These are phyloP conservation scores for Paraconiothyrium brasiliense DNA, from an alignment of 2,329 filamentous ascomycete genomes.

Conservation along the genomic window DNA sequence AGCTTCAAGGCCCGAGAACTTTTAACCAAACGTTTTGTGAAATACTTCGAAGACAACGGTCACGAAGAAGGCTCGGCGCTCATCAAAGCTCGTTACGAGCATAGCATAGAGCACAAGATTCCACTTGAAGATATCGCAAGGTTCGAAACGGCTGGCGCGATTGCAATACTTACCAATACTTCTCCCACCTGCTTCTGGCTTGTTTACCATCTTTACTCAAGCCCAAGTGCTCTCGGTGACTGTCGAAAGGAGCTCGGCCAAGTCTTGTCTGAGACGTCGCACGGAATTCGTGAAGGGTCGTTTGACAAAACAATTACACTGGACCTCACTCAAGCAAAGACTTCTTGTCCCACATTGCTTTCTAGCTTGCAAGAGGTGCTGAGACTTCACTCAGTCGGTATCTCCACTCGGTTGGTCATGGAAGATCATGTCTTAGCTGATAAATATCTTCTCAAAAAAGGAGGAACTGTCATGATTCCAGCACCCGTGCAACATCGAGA, in stretches of 20 bases:
- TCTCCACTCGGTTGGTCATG: conserved; percentile 42
- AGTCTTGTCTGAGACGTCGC: conserved; percentile 14
- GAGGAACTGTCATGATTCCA: conserved; percentile 39
- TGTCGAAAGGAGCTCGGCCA: conserved; percentile 43
- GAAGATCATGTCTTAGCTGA: conserved; percentile 44
- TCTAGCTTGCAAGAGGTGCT: conserved; percentile 54
- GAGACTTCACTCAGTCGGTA: conserved; percentile 46
- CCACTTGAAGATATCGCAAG: conserved; percentile 48
- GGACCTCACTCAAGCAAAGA: conserved; percentile 40
- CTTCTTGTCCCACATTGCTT: conserved; percentile 50
- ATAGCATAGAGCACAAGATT: conserved; percentile 38
- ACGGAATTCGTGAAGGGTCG: conserved; percentile 21
- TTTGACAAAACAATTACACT: conserved; percentile 18
- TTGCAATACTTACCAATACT: conserved; percentile 52
- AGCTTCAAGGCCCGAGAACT: conserved; percentile 38
- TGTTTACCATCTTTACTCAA: conserved; percentile 45
- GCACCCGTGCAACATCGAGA: conserved; percentile 31
- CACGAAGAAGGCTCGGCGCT: conserved; percentile 48
- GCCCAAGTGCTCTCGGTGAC: conserved; percentile 40
- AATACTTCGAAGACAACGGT: conserved; percentile 51
- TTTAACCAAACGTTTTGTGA: not conserved
- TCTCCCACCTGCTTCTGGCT: conserved; percentile 52
- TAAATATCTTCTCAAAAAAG: conserved; percentile 46
- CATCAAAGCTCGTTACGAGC: conserved; percentile 44
- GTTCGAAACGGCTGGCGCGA: conserved; percentile 50